phyloP scores from a whole-genome alignment of 495 filamentous ascomycete genomes.

The Xylaria scruposa region DNA sequence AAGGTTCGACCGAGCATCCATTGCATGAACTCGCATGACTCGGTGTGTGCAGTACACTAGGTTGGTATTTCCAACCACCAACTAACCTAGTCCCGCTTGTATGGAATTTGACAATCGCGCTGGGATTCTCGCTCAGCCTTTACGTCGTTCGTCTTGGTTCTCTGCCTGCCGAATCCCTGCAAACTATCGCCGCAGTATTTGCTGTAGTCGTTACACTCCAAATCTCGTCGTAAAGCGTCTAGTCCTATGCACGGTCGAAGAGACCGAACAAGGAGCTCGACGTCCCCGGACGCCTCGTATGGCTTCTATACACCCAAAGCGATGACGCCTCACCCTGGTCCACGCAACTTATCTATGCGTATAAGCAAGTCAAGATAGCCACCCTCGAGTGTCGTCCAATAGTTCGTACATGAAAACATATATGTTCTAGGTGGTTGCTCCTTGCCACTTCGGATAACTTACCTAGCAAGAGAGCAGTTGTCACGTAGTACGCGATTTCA shows the following conservation, averaged over 20 bases:
- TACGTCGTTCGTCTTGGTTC: neutral
- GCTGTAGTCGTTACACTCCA: neutral
- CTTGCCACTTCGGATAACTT: neutral
- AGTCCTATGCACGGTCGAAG: constrained; percentile 6
- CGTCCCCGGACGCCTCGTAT: neutral
- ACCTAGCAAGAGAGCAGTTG: neutral
- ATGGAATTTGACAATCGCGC: neutral
- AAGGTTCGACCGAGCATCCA: neutral
- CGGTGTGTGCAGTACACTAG: neutral
- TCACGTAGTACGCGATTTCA: neutral
- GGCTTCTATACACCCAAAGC: neutral
- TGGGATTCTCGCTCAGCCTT: constrained; percentile 4
- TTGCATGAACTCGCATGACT: constrained; percentile 23
- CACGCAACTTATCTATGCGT: constrained; percentile 8
- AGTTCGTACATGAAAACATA: neutral
- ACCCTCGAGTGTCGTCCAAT: neutral
- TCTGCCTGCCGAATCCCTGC: constrained; percentile 20
- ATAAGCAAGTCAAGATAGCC: neutral
- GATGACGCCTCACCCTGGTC: neutral
- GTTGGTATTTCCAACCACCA: neutral
- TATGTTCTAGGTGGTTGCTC: neutral
- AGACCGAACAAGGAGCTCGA: neutral
- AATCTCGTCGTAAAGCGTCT: neutral
- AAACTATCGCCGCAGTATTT: neutral
- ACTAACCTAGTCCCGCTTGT: neutral